Evolutionary conservation across 345 rosid species (phyloP).

Genomic region (Eucalyptus curtisii): DNA sequence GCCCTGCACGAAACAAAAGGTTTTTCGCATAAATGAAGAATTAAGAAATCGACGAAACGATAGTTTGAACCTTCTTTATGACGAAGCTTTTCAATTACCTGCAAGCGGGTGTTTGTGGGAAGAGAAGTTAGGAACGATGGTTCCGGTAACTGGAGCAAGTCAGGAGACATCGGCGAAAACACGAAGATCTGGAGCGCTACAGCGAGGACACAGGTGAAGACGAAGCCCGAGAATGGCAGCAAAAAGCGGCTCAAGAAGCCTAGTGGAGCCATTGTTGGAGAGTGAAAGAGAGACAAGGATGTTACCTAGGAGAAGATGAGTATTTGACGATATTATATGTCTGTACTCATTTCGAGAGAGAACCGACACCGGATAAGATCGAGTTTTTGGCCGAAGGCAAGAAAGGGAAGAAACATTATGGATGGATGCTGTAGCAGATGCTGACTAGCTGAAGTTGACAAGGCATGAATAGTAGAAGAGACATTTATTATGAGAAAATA

Average conservation of each 20-base stretch:
- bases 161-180: slow-evolving; percentile 38
- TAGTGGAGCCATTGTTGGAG: neutral
- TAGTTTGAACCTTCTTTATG: neutral
- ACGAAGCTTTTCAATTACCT: slow-evolving; percentile 6
- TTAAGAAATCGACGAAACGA: neutral
- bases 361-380: neutral
- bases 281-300: neutral
- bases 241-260: neutral
- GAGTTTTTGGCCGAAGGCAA: neutral
- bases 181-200: slow-evolving; percentile 10
- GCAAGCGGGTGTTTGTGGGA: slow-evolving; percentile 21
- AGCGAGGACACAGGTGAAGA: slow-evolving; percentile 12
- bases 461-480: neutral
- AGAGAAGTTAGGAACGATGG: neutral
- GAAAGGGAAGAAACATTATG: neutral
- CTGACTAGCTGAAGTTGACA: neutral
- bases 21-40: neutral
- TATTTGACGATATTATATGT: neutral
- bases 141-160: slow-evolving; percentile 6
- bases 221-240: neutral
- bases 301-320: neutral
- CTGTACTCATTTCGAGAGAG: neutral
- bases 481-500: neutral
- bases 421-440: neutral
- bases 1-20: neutral